Conservation (phyloP, 2,329 filamentous ascomycete species). For the Trichoderma harzianum region DNA sequence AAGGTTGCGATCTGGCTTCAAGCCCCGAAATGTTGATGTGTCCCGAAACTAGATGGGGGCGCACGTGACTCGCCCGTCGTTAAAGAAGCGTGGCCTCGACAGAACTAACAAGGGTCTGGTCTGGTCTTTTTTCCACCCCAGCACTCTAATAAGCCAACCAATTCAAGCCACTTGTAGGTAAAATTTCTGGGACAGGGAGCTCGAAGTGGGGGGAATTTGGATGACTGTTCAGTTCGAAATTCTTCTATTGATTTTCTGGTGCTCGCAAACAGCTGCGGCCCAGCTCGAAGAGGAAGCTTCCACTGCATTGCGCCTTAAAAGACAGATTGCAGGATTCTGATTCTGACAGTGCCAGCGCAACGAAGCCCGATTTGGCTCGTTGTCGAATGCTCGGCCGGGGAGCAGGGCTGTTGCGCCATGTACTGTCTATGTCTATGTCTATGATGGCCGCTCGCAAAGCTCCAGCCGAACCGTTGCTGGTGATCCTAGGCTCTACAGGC, state of each 20-base stretch:
- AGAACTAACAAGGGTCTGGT: background rate
- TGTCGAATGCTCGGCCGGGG: slow-evolving; percentile 28
- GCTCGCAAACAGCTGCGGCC: background rate
- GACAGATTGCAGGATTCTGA: background rate
- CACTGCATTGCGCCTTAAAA: background rate
- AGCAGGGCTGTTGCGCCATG: slow-evolving; percentile 30
- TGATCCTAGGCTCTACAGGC: slow-evolving; percentile 84
- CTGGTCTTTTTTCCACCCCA: background rate
- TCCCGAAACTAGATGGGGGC: slow-evolving; percentile 35
- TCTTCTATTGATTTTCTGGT: background rate
- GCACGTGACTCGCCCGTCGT: slow-evolving; percentile 32
- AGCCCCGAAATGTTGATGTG: slow-evolving; percentile 43
- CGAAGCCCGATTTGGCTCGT: slow-evolving; percentile 16
- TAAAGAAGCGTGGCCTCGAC: slow-evolving; percentile 18
- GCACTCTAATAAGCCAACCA: slow-evolving; percentile 9
- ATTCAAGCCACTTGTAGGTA: slow-evolving; percentile 9
- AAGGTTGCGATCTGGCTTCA: slow-evolving; percentile 45
- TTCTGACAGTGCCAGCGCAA: background rate
- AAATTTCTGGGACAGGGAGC: background rate
- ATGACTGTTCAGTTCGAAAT: slow-evolving; percentile 10
- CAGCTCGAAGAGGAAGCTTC: background rate
- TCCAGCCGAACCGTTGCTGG: slow-evolving; percentile 63
- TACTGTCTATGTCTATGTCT: slow-evolving; percentile 20
- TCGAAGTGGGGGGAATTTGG: slow-evolving; percentile 3
- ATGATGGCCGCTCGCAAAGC: slow-evolving; percentile 39